Conservation (phyloP, 768 basidiomycete genomes). For the Cyathus striatus region DNA sequence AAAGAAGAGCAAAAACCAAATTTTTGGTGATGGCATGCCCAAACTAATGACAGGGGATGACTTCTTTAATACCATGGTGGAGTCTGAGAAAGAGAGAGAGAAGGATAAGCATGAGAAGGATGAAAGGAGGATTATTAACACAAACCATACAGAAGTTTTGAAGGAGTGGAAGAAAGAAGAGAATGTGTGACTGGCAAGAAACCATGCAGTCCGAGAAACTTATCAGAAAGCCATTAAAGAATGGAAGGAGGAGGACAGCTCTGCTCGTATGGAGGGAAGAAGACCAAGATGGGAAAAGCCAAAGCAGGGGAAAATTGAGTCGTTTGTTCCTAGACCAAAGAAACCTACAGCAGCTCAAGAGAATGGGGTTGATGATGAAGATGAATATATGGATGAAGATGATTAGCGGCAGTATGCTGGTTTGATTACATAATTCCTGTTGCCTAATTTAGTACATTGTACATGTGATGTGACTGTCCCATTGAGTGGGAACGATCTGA, state of each 20-base stretch:
- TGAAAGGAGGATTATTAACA: not conserved
- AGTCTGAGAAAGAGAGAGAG: not conserved
- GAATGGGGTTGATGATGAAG: no score
- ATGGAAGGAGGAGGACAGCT: not conserved
- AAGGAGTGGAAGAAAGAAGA: not conserved
- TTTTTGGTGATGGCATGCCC: not conserved
- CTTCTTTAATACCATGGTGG: not conserved
- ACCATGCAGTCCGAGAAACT: not conserved
- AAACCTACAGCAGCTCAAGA: no score
- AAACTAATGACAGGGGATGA: not conserved
- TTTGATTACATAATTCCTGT: no score
- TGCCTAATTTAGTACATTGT: no score
- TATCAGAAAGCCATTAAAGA: not conserved
- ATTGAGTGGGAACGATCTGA: no score
- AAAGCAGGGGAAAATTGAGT: not conserved
- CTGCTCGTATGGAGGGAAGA: not conserved
- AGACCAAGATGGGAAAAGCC: not conserved
- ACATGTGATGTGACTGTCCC: no score
- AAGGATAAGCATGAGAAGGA: not conserved
- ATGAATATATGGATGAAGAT: no score
- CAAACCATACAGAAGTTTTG: not conserved
- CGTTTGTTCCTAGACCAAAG: not conserved
- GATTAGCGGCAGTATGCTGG: no score
- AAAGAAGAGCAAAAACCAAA: not conserved
- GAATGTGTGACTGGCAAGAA: not conserved